Evolutionary conservation across 371 early-diverging fungal genomes (phyloP), one percentile per base, ranked within the genome.

Genomic region (Circinella minor): DNA sequence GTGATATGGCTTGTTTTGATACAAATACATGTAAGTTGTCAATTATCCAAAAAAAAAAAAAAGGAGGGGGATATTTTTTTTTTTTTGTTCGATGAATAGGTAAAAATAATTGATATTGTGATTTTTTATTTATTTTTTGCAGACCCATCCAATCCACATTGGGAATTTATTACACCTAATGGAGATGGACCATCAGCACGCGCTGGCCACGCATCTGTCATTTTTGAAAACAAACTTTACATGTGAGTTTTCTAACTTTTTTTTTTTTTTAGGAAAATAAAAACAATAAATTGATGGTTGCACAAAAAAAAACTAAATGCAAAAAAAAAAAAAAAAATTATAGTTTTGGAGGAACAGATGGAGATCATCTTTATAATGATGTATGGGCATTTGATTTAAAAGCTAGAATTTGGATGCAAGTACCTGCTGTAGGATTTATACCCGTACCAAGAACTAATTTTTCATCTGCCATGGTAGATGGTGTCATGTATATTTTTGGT

Each of bases 331-430:
- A n/a, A n/a, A n/a, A n/a, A n/a, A n/a, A n/a, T n/a, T 36, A 39
- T 66, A 90, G 90, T 57, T 93, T 92, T 75, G 93, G 93, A 67
- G 93, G 93, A 47, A 90, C 86, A 55, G 86, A 93, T 69, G 90
- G 90, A 63, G 85, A 88, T 38, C 77, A 73, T 67, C 85, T 88
- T 61, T 90, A 86, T 70, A 92, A 92, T 71, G 93, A 93, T 73
- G 78, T 92, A 72, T 93, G 93, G 93, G 81, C 82, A 17, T 91
- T 86, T 66, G 90, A 90, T 71, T 72, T 89, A 36, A 81, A 80
- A 27, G 73, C 77, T 4, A 77, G 86, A 43, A 70, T 73, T 38
- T 93, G 93, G 93, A 65, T 76, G 38, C 83, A 78, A 66, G 82
- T 93, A 6, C 83, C 83, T 15, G 89, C 89, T 4, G 85, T 83